A percentile compares a stretch with the other conserved stretches of the same genome.
Evolutionary conservation across 805 yeast genomes (phyloP).

Genomic region (Vanderwaltozyma verrucispora): DNA sequence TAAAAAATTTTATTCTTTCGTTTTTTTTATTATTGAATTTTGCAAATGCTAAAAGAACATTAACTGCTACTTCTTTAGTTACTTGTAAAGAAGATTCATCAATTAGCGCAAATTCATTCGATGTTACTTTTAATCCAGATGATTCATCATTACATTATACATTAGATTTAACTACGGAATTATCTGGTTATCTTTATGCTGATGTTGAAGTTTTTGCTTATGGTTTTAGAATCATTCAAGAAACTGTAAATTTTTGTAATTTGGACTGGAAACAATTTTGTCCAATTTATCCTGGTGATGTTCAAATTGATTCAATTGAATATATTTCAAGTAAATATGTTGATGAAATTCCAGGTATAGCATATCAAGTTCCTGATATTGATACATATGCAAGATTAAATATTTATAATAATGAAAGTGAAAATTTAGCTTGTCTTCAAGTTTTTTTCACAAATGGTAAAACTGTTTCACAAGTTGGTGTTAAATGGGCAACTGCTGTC

Average conservation of each 20-base stretch:
- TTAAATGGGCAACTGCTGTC: conserved; percentile 91
- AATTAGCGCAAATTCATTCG: conserved; percentile 62
- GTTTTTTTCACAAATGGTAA: conserved; percentile 67
- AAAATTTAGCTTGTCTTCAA: conserved; percentile 61
- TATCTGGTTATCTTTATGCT: conserved; percentile 59
- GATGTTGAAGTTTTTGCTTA: conserved; percentile 75
- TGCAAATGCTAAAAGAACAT: conserved; percentile 23
- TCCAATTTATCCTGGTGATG: conserved; percentile 73
- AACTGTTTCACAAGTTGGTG: conserved; percentile 71
- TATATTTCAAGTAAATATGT: conserved; percentile 45
- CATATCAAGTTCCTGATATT: conserved; percentile 77
- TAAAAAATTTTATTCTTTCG: no score
- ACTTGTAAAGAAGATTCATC: conserved; percentile 76
- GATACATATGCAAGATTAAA: conserved; percentile 65
- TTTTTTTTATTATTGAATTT: no score
- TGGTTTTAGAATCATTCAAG: conserved; percentile 63
- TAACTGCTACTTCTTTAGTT: conserved; percentile 67
- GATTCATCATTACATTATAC: conserved; percentile 58
- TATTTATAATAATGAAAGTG: conserved; percentile 35
- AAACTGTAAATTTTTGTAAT: conserved; percentile 51
- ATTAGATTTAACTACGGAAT: conserved; percentile 57
- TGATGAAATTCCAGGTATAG: conserved; percentile 67
- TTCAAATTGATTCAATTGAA: conserved; percentile 65
- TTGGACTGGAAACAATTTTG: conserved; percentile 78
- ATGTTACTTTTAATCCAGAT: conserved; percentile 69